Evolutionary conservation across 192 early-diverging fungal genomes (phyloP), one percentile per base, ranked within the genome.

Genomic region (Coemansia sp.): DNA sequence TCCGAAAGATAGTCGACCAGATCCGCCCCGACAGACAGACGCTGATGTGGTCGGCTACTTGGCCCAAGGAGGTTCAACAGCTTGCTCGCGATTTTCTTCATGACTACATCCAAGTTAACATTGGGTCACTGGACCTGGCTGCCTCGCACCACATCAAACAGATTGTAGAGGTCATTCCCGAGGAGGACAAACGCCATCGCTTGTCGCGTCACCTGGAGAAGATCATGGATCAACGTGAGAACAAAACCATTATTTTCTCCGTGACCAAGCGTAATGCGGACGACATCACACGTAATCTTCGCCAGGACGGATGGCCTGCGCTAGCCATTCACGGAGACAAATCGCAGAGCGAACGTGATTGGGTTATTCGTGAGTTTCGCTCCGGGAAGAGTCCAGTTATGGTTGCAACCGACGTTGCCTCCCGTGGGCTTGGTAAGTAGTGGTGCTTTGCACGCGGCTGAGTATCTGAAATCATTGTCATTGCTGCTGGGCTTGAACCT

Each of bases 41-140:
- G 21, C 86, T 99, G 50, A 95, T 99, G 93, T 99, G 95, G 94
- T 94, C 92, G 73, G 97, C 97, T 9, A 99, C 97, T 5, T 99
- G 96, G 96, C 97, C 97, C 28, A 96, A 95, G 81, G 90, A 93
- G 52, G 95, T 99, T 8, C 92, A 97, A 70, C 81, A 84, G 60
- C 86, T 99, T 10, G 97, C 95, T 19, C 84, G 89, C 49, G 93
- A 96, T 64, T 99, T 93, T 66, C 78, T 97, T 56, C 80, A 88
- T 16, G 94, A 97, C 58, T 96, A 89, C 69, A 97, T 99, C 73
- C 94, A 97, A 72, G 93, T 98, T 56, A 98, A 93, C 60, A 89
- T 99, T 56, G 97, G 97, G 19, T 96, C 94, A 19, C 69, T 96
- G 24, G 93, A 93, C 22, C 84, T 98, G 14, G 88, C 90, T n/a